phyloP scores from a whole-genome alignment of 2,329 filamentous ascomycete species.

The Lachnellula subtilissima region DNA sequence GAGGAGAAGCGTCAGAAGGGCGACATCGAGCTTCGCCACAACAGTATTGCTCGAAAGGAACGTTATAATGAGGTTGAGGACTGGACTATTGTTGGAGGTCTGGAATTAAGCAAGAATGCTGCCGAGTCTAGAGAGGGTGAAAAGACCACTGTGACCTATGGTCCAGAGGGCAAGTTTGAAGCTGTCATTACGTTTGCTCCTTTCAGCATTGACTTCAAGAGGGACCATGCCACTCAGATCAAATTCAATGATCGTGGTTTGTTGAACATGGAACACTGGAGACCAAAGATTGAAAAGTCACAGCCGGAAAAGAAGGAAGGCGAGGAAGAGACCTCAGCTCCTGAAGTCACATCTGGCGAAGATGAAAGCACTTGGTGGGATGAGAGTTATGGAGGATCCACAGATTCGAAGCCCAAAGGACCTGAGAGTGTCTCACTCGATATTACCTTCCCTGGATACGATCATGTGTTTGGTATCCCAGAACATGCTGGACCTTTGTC shows the following conservation, averaged over 20 bases:
- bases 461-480: conserved; percentile 89
- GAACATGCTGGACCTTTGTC: conserved; percentile 88
- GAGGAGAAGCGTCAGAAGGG: conserved; percentile 87
- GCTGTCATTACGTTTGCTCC: conserved; percentile 79
- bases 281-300: conserved; percentile 67
- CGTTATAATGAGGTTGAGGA: conserved; percentile 88
- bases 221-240: conserved; percentile 76
- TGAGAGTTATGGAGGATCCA: conserved; percentile 90
- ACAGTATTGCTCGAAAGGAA: conserved; percentile 81
- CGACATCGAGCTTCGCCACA: conserved; percentile 80
- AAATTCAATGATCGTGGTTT: conserved; percentile 86
- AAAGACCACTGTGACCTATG: conserved; percentile 74
- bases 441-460: conserved; percentile 86
- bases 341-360: conserved; percentile 41
- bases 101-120: conserved; percentile 67
- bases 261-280: conserved; percentile 94
- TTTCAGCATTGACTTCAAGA: conserved; percentile 80
- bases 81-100: conserved; percentile 80
- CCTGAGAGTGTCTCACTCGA: conserved; percentile 90
- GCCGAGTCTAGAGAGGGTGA: conserved; percentile 61
- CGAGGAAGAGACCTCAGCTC: conserved; percentile 38
- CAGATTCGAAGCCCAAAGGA: conserved; percentile 89
- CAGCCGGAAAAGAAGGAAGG: conserved; percentile 33
- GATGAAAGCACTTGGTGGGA: conserved; percentile 98
- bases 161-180: conserved; percentile 69